Base-by-base conservation (phyloP, 2,329 filamentous ascomycete genomes). In the Monosporascus cannonballus region DNA sequence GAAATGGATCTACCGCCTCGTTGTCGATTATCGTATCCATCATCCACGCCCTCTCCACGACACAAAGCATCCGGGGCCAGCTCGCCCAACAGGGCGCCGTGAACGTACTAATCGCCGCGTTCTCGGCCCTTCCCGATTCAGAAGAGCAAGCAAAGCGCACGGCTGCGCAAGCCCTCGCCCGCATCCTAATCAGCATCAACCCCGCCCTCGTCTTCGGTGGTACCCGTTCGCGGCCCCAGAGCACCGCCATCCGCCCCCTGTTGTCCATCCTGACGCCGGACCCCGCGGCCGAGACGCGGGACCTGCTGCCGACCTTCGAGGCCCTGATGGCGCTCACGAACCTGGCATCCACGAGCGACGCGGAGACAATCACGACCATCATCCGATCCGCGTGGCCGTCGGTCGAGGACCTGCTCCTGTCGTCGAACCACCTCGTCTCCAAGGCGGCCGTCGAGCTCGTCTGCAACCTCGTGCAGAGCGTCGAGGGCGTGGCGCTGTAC, bases 31-130 rank as follows among this genome's bases (percentile, higher is more conserved):
- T 87, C 50, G 80, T 89, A 50, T 83, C 84, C 47, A 92, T 96
- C 55, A 73, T 97, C 36, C 81, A 89, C 55, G 84, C 90, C 0
- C 75, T 99, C 4, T 86, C 90, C 18, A 84, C 86, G 62, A 85
- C 84, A n/a, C 77, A 85, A 39, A 83, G 83, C 51, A 78, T 90
- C 52, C 84, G 94, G 11, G 89, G 90, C 1, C 79, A 83, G 48
- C 84, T 99, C 58, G 89, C 91, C 3, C 94, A 97, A 65, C 92
- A 97, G 76, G 94, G 94, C n/a, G 90, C 89, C 2, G 82, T 96
- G 18, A 94, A 88, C 61, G 80, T 96, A 1, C 78, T 97, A 22
- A 79, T 97, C 25, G 81, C 86, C 15, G 80, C 86, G 51, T 85
- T 84, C 78, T 76, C 79, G 14, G 74, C 76, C n/a, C 76, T 90